Base-by-base conservation (phyloP, 2,329 filamentous ascomycete species). In the Penicillium sp. region DNA sequence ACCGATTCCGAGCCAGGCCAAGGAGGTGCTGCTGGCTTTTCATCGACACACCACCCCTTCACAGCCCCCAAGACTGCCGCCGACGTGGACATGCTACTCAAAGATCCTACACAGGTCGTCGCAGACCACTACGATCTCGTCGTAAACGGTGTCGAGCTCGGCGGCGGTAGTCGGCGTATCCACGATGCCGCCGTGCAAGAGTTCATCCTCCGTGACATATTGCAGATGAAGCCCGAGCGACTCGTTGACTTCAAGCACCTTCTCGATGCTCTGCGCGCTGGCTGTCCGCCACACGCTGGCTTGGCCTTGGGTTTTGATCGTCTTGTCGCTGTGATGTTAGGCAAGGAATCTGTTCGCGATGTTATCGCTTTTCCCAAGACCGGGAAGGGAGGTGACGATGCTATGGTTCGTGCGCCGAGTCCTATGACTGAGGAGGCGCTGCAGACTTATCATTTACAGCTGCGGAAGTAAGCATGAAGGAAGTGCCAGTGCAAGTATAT, bases 321-420 rank as follows among this genome's bases (percentile, higher is more conserved):
- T 3, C 69, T 98, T 40, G 77, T 93, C 31, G 85, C 91, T 0
- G 74, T 95, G 0, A 79, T 98, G 75, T 79, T 85, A 18, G 85
- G 84, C 1, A 84, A 79, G 26, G 77, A 85, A 9, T 89, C 85
- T 1, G 85, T 98, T 3, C 77, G 87, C 49, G 91, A 98, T 71
- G 91, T 98, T 1, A 96, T 98, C 68, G 90, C 90, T 0, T 98
- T 98, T 63, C 94, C 93, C 0, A 98, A 98, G 75, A 90, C 82
- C 51, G 89, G 89, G 51, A 89, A 84, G 65, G 90, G 91, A 0
- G 87, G 93, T 0, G 87, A 95, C 63, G 93, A 98, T 70, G 69
- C 82, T 46, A 79, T 95, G 68, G 88, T 95, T 2, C 82, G 81
- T 58, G 87, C 87, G 52, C 93, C 93, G 0, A 83, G 83, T 41